phyloP scores from a whole-genome alignment of 441 rosid genomes.

The Syzygium malaccense region DNA sequence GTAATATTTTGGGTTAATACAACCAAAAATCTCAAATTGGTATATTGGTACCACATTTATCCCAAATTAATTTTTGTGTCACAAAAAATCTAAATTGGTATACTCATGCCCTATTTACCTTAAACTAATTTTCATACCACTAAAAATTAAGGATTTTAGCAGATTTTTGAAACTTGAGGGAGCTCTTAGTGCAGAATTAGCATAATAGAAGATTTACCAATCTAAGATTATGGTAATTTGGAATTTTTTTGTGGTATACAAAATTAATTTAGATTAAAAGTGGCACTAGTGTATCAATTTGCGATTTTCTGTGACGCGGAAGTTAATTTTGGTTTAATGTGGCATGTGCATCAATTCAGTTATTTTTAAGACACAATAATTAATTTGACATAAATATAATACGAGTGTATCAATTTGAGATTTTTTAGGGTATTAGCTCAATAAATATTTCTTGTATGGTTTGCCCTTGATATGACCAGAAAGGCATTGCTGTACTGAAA shows the following conservation, averaged over 20 bases:
- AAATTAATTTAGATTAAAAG: background rate
- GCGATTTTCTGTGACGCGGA: accelerated
- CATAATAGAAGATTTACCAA: background rate
- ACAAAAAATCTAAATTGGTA: background rate
- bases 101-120: background rate
- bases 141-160: background rate
- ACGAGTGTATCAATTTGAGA: accelerated
- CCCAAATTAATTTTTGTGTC: background rate
- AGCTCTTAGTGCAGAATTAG: background rate
- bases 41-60: background rate
- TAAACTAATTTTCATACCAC: background rate
- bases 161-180: background rate
- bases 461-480: background rate
- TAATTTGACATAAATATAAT: accelerated
- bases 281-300: accelerated
- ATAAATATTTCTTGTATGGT: background rate
- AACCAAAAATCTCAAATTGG: background rate
- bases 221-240: background rate
- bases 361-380: background rate
- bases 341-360: accelerated
- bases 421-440: background rate
- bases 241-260: background rate
- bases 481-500: background rate
- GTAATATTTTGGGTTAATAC: background rate
- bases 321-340: background rate